Base-by-base conservation (phyloP, 2,329 filamentous ascomycete species). In the Dactylellina drechsleri region DNA sequence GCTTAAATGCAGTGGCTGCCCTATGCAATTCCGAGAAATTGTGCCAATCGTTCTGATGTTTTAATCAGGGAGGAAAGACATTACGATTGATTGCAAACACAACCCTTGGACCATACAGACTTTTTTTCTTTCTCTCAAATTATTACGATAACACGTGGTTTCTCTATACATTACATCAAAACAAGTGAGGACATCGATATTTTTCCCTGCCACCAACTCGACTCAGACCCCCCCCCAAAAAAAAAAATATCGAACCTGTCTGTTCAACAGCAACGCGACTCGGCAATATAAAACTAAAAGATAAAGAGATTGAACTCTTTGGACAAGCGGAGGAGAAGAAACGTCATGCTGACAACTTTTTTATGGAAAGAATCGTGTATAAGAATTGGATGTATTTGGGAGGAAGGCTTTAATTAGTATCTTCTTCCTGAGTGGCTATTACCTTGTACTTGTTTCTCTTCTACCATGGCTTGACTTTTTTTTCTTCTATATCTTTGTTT, bases 21-120 rank as follows among this genome's bases (percentile, higher is more conserved):
- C 36, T 7, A 16, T 59, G 40, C 26, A 16, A 41, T 68, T 76
- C 76, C 79, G 79, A 72, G 73, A 64, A 56, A 77, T 71, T 78
- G 78, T 76, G 76, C 70, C 36, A 47, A 67, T 64, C 66, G 66
- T 66, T 47, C 52, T 68, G 77, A 78, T 77, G 78, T 79, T 80
- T 79, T 79, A 62, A 78, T 79, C 73, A 79, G 79, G 77, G 78
- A 78, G 72, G 20, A 75, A 71, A 76, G 77, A 71, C 64, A 72
- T 68, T 71, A 74, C 71, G 50, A 26, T 71, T 64, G 57, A 67
- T 23, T 31, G 20, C 18, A 40, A 47, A 40, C 20, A 8, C 23
- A n/a, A 12, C 23, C 16, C 23, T n/a, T 23, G 41, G 41, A 26
- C 16, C 12, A 47, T 47, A 47, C 16, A 8, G 13, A n/a, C 16